Evolutionary conservation across 2,329 filamentous ascomycete genomes (phyloP).

Genomic region (Fusarium nurragi): DNA sequence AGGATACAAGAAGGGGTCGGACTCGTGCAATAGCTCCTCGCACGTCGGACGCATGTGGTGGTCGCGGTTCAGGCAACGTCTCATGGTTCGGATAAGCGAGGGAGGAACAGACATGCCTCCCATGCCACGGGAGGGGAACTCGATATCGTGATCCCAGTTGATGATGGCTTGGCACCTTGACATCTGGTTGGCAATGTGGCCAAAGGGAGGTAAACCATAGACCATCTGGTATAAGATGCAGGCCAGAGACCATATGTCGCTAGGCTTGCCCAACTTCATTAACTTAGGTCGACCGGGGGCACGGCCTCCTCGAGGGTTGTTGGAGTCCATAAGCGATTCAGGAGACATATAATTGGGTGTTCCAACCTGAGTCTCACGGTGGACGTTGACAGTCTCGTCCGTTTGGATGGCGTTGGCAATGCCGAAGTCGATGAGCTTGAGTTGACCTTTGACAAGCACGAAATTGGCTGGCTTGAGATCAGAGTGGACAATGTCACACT

Average conservation of each 20-base stretch:
- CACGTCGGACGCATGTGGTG: conserved; percentile 71
- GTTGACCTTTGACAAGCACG: conserved; percentile 84
- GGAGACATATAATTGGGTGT: conserved; percentile 99
- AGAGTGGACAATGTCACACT: conserved; percentile 92
- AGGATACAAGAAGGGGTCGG: conserved; percentile 72
- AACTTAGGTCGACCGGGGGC: conserved; percentile 68
- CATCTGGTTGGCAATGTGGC: conserved; percentile 88
- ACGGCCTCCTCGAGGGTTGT: conserved; percentile 65
- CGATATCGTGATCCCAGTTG: conserved; percentile 77
- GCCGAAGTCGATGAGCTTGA: conserved; percentile 98
- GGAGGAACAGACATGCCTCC: conserved; percentile 70
- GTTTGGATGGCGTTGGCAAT: conserved; percentile 97
- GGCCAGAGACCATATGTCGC: conserved; percentile 94
- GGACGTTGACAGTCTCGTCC: conserved; percentile 96
- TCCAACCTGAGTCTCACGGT: conserved; percentile 93
- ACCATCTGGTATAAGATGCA: conserved; percentile 99
- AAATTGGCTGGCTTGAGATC: conserved; percentile 98
- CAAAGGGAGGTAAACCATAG: conserved; percentile 95
- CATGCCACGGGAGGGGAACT: conserved; percentile 75
- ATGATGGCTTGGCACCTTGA: conserved; percentile 88
- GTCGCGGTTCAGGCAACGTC: conserved; percentile 70
- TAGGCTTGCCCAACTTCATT: conserved; percentile 95
- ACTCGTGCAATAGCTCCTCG: conserved; percentile 66
- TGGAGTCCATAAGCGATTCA: conserved; percentile 89
- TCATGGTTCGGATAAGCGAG: conserved; percentile 69